These are phyloP conservation scores for Colletotrichum euphorbiae DNA, from an alignment of 2,329 filamentous ascomycete genomes.

Conservation along the genomic window DNA sequence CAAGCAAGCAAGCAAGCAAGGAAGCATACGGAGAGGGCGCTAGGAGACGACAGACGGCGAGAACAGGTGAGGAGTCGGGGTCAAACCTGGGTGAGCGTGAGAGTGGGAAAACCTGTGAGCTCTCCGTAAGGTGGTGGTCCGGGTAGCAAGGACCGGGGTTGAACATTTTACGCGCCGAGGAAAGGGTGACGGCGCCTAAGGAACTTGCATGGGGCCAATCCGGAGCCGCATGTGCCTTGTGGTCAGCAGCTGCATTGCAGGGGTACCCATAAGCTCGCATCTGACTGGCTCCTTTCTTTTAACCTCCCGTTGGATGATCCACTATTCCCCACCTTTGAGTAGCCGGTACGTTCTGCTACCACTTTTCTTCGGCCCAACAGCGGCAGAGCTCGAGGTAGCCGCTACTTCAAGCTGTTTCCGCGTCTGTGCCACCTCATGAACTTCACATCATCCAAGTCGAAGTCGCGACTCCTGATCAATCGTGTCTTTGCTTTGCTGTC, in stretches of 20 bases:
- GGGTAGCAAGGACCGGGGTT: constrained; percentile 35
- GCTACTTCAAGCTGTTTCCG: constrained; percentile 32
- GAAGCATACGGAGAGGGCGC: not conserved
- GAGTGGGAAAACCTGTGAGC: constrained; percentile 1
- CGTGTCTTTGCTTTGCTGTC: constrained; percentile 1
- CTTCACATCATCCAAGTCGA: constrained; percentile 30
- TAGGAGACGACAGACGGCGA: too few species aligned
- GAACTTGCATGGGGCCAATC: constrained; percentile 42
- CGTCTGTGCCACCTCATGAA: constrained; percentile 36
- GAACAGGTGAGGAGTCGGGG: not conserved
- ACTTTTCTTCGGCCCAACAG: not conserved
- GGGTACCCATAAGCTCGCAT: constrained; percentile 11
- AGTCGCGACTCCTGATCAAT: not conserved
- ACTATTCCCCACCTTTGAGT: constrained; percentile 1
- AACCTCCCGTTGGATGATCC: constrained; percentile 37
- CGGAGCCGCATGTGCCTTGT: constrained; percentile 42
- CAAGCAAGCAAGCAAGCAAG: constrained; percentile 5
- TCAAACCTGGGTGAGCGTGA: not conserved
- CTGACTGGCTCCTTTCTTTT: constrained; percentile 37
- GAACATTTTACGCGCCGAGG: constrained; percentile 41
- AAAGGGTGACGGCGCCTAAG: constrained; percentile 42
- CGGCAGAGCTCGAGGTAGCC: constrained; percentile 26
- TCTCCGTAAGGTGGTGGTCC: constrained; percentile 1
- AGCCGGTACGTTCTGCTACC: constrained; percentile 17
- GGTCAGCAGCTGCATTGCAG: constrained; percentile 36